Evolutionary conservation across 805 yeast genomes (phyloP), one percentile per base, ranked within the genome.

Genomic region (Saturnispora gosingensis): DNA sequence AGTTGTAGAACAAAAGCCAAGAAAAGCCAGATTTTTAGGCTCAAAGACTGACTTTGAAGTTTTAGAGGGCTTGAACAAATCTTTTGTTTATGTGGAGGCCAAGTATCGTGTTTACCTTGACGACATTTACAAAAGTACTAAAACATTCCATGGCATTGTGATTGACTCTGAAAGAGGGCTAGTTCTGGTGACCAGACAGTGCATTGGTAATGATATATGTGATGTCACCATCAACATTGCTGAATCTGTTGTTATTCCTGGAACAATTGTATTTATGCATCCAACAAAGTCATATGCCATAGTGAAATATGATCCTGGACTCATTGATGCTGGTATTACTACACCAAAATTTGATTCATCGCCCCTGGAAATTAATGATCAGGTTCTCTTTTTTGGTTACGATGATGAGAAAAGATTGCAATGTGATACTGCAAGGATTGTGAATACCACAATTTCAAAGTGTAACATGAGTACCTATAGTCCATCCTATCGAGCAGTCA

Each of bases 251-350:
- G 80, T 83, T 56, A 75, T 89, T 15, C 88, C 95, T 0, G 97
- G 84, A 1, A 74, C 80, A 56, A 93, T 89, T 24, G 81, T 81
- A 24, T 90, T 88, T 59, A 70, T 88, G 61, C 97, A 89, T 63
- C 97, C 97, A 34, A 80, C 87, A 38, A 86, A 84, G 59, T 89
- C 88, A 58, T 88, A 85, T 66, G 89, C 95, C 1, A 78, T 89
- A 51, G 73, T 90, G 22, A 79, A 86, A 64, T 90, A 88, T 65
- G 95, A 90, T 63, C 88, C 96, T 9, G 60, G 71, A 4, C 68
- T 88, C 48, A 83, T 90, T 15, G 64, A 76, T 25, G 90, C 95
- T 2, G 85, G 84, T 40, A 78, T 88, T 9, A 68, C 71, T 44
- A 77, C 95, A 1, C 93, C 96, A 4, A 72, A 72, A 50, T 77